Evolutionary conservation across 441 rosid genomes (phyloP).

Genomic region (Metrosideros polymorpha): DNA sequence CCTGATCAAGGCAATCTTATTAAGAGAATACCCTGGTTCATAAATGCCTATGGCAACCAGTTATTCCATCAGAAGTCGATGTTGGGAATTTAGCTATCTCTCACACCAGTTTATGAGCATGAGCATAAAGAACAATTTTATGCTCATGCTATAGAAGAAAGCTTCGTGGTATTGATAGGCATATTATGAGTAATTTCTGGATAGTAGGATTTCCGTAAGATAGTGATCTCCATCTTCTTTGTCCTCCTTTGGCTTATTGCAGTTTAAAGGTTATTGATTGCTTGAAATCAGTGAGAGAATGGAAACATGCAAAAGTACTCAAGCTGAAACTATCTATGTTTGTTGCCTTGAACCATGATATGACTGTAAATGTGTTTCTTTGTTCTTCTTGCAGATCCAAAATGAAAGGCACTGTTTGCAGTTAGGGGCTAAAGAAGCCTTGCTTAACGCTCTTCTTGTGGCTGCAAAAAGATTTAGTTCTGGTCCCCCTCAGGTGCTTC

Average conservation of each 20-base stretch:
- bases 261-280: neutral
- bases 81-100: neutral
- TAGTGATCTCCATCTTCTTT: neutral
- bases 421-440: constrained; percentile 60
- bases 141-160: neutral
- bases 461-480: constrained; percentile 82
- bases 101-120: neutral
- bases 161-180: neutral
- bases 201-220: neutral
- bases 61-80: neutral
- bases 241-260: neutral
- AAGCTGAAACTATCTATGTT: neutral
- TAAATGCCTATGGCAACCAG: neutral
- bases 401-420: constrained; percentile 78
- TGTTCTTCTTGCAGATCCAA: constrained; percentile 55
- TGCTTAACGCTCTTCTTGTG: constrained; percentile 72
- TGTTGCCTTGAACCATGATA: neutral
- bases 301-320: neutral
- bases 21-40: neutral
- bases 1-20: neutral
- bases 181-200: neutral
- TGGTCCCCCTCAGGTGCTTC: constrained; percentile 91
- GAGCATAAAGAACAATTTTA: neutral
- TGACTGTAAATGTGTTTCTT: neutral
- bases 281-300: neutral